Percentiles rank a stretch among this genome's conserved stretches.
Evolutionary conservation across 2,329 filamentous ascomycete genomes (phyloP).

Genomic region (Xylariaceae sp.): DNA sequence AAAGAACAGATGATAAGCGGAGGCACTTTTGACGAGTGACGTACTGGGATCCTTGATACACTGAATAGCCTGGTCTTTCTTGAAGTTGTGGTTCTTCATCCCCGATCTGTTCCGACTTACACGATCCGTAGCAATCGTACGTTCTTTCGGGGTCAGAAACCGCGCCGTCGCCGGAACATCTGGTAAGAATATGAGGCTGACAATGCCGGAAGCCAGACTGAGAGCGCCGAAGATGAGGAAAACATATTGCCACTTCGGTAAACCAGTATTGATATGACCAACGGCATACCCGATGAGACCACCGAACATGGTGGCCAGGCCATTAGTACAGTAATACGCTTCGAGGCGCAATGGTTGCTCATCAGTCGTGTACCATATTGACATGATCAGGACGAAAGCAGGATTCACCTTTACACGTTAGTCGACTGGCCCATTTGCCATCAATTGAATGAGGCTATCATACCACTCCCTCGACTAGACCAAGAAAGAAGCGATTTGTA

Average conservation of each 20-base stretch:
- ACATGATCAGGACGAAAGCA: conserved; percentile 35
- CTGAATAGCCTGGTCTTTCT: conserved; percentile 43
- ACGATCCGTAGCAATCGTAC: conserved; percentile 49
- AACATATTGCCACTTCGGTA: conserved; percentile 34
- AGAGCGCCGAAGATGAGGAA: conserved; percentile 58
- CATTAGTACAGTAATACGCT: conserved; percentile 55
- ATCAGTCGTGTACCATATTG: conserved; percentile 36
- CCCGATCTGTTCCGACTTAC: conserved; percentile 44
- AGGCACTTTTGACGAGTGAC: background rate
- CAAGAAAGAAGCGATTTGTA: conserved; percentile 53
- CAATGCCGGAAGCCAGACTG: conserved; percentile 51
- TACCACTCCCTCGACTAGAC: conserved; percentile 51
- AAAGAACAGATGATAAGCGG: background rate
- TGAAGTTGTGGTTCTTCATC: conserved; percentile 50
- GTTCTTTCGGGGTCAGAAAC: conserved; percentile 56
- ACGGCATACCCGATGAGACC: conserved; percentile 55
- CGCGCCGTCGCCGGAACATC: conserved; percentile 59
- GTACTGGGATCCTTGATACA: conserved; percentile 39
- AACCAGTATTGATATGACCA: conserved; percentile 48
- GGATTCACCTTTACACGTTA: conserved; percentile 42
- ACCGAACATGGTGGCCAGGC: conserved; percentile 59
- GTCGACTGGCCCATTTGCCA: background rate
- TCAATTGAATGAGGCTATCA: background rate
- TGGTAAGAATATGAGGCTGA: conserved; percentile 55
- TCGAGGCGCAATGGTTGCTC: conserved; percentile 51